Evolutionary conservation across 306 rosid genomes (phyloP).

Genomic region (Benincasa hispida): DNA sequence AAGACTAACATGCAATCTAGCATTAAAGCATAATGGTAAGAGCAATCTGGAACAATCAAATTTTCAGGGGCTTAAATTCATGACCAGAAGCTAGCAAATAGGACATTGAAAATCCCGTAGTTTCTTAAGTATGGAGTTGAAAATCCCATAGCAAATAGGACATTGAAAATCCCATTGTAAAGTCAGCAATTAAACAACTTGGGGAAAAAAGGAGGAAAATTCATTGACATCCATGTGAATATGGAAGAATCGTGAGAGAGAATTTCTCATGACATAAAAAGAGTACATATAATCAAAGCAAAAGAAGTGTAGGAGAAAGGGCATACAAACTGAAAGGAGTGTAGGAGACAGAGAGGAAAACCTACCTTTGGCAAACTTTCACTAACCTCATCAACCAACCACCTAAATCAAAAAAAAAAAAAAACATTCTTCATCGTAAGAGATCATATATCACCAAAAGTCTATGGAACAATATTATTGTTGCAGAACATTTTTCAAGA

Average conservation of each 20-base stretch:
- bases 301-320: not conserved
- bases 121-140: not conserved
- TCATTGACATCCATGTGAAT: not conserved
- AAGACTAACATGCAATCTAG: no score
- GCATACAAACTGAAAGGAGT: not conserved
- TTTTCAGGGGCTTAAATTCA: no score
- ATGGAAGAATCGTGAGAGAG: not conserved
- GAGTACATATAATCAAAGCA: not conserved
- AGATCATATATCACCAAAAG: constrained; percentile 5
- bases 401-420: constrained; percentile 41
- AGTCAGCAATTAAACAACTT: not conserved
- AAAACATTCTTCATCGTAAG: not conserved
- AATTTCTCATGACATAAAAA: not conserved
- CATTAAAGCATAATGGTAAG: no score
- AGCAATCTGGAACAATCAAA: no score
- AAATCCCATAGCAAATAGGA: no score
- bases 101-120: not conserved
- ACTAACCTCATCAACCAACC: constrained; percentile 82
- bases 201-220: not conserved
- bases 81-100: no score
- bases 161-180: not conserved
- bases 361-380: constrained; percentile 89
- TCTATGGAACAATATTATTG: not conserved
- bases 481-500: not conserved
- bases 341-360: not conserved